Conservation (phyloP, 345 rosid species). For the Brassica cretica region DNA sequence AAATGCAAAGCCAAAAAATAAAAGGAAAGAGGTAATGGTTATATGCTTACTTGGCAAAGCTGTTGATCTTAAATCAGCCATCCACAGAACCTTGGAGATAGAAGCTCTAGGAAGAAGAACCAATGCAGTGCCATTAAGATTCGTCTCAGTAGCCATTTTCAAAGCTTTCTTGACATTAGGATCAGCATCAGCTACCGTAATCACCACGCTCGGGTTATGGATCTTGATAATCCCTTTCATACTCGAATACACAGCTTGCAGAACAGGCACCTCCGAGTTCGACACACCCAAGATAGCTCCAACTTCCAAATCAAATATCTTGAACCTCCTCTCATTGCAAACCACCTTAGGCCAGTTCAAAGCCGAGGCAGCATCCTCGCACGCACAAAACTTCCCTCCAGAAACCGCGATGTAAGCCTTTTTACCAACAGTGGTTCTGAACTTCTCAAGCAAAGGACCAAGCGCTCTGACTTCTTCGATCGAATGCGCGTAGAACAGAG, state of each 20-base stretch:
- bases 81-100: constrained; percentile 86
- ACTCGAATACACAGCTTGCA: constrained; percentile 83
- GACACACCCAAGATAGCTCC: constrained; percentile 65
- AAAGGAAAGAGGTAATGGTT: neutral
- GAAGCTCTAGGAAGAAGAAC: constrained; percentile 75
- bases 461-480: constrained; percentile 70
- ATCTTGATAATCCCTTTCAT: constrained; percentile 88
- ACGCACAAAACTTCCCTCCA: constrained; percentile 80
- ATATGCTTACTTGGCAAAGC: constrained; percentile 81
- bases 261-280: constrained; percentile 85
- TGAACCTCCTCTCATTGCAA: constrained; percentile 82
- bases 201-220: constrained; percentile 90
- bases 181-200: constrained; percentile 74
- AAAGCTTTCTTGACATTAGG: constrained; percentile 79
- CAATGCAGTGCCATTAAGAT: constrained; percentile 50
- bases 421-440: constrained; percentile 78
- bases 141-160: constrained; percentile 77
- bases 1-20: neutral
- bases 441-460: constrained; percentile 79
- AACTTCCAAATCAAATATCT: constrained; percentile 78
- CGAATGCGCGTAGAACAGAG: constrained; percentile 88
- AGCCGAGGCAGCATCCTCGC: constrained; percentile 76
- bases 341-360: constrained; percentile 76
- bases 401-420: constrained; percentile 86
- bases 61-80: constrained; percentile 94